Evolutionary conservation across 164 flowering plant species (phyloP), one percentile per base, ranked within the genome.

Genomic region (Dillenia turbinata): DNA sequence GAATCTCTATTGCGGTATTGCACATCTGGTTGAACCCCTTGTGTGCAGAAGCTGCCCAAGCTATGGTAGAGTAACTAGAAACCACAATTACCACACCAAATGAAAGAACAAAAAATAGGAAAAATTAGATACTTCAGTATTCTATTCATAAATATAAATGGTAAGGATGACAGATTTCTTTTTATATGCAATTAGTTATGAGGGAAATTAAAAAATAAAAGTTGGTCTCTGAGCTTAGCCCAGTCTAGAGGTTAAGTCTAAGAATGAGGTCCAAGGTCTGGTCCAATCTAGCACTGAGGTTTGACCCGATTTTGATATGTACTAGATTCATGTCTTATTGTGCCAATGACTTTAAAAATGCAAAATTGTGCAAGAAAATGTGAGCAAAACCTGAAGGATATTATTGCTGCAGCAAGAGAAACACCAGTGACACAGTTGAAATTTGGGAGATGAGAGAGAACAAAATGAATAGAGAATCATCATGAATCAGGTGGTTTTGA

Each of bases 331-430:
- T 26, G 33, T 1, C 2, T 26, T 26, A 26, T 26, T 26, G 33
- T 0, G 33, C 33, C 33, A 2, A 26, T 26, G 33, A 26, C 33
- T 26, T 26, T 26, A 26, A 26, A 26, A 26, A 26, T 26, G 33
- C 33, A 26, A 26, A 26, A 26, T 26, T 26, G 0, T 1, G 33
- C 33, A 26, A 26, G 33, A 26, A 26, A 26, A 26, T 26, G 33
- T 26, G 33, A 26, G 12, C 5, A 12, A 8, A 83, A 87, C 92
- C 86, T 83, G 44, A 87, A 61, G 50, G 86, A 83, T 89, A 87
- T 87, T 63, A 77, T 73, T 8, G 93, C 88, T 0, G 90, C 90
- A 3, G 86, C 90, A 62, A 83, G 65, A 17, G 90, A 88, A 17
- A 88, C 75, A 6, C 71, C 67, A 1, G 84, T 50, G 60, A 83